These are phyloP conservation scores for Flaveria sonorensis DNA, from an alignment of 129 eudicot species.

Conservation along the genomic window DNA sequence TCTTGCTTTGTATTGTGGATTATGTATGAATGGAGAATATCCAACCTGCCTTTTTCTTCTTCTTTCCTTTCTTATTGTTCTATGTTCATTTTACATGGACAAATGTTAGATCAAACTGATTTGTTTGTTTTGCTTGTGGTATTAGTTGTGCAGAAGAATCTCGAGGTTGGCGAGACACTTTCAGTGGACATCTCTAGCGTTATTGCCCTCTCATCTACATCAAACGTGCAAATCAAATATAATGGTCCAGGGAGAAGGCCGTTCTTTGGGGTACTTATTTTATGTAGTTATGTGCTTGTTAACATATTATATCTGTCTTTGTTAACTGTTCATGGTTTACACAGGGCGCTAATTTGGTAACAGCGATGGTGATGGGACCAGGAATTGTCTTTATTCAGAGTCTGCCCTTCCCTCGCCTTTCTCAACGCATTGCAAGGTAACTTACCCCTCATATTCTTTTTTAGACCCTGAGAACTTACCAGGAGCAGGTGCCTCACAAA, in stretches of 20 bases:
- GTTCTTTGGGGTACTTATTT: conserved; percentile 79
- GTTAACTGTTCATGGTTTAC: neutral
- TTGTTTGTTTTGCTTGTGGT: conserved; percentile 14
- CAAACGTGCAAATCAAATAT: conserved; percentile 72
- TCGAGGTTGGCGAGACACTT: conserved; percentile 91
- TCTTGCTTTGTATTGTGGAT: neutral
- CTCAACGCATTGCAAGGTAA: conserved; percentile 96
- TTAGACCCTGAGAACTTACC: too few species aligned
- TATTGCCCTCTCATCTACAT: conserved; percentile 70
- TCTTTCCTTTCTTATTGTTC: too few species aligned
- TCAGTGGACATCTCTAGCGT: conserved; percentile 81
- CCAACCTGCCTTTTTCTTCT: too few species aligned
- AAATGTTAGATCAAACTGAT: neutral
- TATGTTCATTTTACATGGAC: neutral
- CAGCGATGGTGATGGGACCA: conserved; percentile 89
- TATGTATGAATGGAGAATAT: too few species aligned
- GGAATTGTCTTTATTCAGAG: conserved; percentile 97
- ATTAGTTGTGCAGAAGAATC: conserved; percentile 97
- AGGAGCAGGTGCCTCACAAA: neutral
- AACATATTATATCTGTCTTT: conserved; percentile 18
- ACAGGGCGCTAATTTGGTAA: conserved; percentile 81
- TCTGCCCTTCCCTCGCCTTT: conserved; percentile 87
- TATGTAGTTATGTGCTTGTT: neutral
- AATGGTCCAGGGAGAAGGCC: conserved; percentile 86
- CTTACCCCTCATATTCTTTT: neutral